phyloP scores from a whole-genome alignment of 2,329 filamentous ascomycete species.

The Alternaria arbusti region DNA sequence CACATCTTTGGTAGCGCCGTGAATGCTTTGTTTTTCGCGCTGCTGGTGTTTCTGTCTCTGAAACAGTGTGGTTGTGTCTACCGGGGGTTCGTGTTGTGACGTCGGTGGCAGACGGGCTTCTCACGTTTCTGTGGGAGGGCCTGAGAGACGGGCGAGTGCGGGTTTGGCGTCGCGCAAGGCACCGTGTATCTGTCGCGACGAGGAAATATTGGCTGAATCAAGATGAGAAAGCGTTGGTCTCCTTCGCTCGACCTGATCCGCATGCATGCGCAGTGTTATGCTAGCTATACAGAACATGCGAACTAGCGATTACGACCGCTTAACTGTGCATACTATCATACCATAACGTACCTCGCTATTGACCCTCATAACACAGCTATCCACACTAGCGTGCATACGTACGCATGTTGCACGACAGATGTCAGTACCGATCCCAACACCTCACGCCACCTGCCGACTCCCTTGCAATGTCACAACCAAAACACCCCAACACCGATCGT shows the following conservation, averaged over 20 bases:
- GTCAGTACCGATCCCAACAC: conserved; percentile 4
- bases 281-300: neutral
- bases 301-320: neutral
- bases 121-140: neutral
- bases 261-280: neutral
- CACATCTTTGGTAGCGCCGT: conserved; percentile 2
- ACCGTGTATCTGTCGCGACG: neutral
- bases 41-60: conserved; percentile 1
- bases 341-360: neutral
- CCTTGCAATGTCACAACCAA: neutral
- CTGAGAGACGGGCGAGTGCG: neutral
- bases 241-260: no score
- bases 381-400: conserved; percentile 7
- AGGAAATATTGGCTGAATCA: accelerated
- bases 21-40: neutral
- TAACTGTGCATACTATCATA: neutral
- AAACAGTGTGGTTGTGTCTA: conserved; percentile 9
- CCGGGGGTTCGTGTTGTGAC: conserved; percentile 11
- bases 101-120: conserved; percentile 12
- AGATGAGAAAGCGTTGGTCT: neutral
- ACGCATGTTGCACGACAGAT: conserved; percentile 14
- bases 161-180: neutral
- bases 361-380: neutral
- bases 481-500: neutral
- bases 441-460: neutral